Evolutionary conservation across 176 grass and related monocot genomes (phyloP), one percentile per base, ranked within the genome.

Genomic region (Saccharum officinarum): DNA sequence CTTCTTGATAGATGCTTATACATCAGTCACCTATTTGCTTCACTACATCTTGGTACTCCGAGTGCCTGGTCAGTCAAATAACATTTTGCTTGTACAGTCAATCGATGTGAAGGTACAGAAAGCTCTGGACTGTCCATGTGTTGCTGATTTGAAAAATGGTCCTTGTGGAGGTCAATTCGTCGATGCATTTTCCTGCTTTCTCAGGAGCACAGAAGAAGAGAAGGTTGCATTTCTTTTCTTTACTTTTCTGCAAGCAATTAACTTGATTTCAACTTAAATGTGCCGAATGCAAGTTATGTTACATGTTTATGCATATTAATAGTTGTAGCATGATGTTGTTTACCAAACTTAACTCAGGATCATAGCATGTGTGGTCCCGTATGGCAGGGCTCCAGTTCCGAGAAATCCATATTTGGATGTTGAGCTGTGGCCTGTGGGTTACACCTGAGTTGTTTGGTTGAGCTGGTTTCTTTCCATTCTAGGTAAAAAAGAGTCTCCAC

Each of bases 121-220:
- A 94, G 93, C 93, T 75, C 75, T 98, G 74, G 93, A 98, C 37
- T 95, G 93, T 76, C 93, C 96, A 0, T 98, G 96, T 63, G 84
- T 98, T 30, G 96, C 93, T 74, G 89, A 86, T n/a, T 88, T 98
- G 88, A 93, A 87, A 84, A 95, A n/a, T 84, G 97, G 97, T 82
- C 93, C 97, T 28, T 98, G 97, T 72, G 97, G 97, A 77, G 86
- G 70, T 45, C 79, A 85, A 77, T 95, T 98, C 67, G 78, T 92
- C 12, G 91, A 95, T 87, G 93, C 91, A 70, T 95, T 98, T 86
- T 86, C 89, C 41, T 98, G 97, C 83, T 98, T 95, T 76, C 76
- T 95, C 37, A 92, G 78, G 71, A 98, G 97, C 87, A 94, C 87
- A 42, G 84, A 89, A 61, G 91, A 84, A 90, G 97, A 98, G 67